These are phyloP conservation scores for Isoetes taiwanensis DNA, from an alignment of 75 land plant genomes.

Conservation along the genomic window DNA sequence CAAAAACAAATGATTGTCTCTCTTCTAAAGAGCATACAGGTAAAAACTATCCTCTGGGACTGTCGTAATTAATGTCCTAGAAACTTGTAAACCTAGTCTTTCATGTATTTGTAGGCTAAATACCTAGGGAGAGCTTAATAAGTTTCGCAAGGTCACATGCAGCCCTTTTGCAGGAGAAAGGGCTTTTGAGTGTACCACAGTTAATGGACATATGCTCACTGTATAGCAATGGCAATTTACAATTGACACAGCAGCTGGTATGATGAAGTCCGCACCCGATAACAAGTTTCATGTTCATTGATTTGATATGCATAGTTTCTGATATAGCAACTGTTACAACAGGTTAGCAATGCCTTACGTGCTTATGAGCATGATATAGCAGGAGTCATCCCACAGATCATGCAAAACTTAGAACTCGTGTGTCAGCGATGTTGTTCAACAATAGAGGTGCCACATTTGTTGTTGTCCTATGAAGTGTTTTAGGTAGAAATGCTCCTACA, in stretches of 20 bases:
- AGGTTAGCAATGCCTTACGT: slow-evolving; percentile 62
- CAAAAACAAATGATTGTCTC: slow-evolving; percentile 40
- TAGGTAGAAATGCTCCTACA: no score
- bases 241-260: slow-evolving; percentile 61
- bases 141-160: slow-evolving; percentile 15
- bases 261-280: not conserved
- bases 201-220: slow-evolving; percentile 84
- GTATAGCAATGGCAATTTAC: slow-evolving; percentile 78
- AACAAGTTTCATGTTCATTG: not conserved
- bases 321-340: not conserved
- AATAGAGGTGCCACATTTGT: slow-evolving; percentile 65
- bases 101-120: no score
- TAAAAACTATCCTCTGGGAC: slow-evolving; percentile 10
- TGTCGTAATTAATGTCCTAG: not conserved
- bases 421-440: slow-evolving; percentile 65
- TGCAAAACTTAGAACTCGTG: slow-evolving; percentile 53
- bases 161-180: slow-evolving; percentile 72
- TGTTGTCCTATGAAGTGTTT: no score
- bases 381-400: slow-evolving; percentile 32
- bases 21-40: slow-evolving; percentile 63
- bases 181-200: slow-evolving; percentile 71
- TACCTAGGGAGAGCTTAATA: no score
- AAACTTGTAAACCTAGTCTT: no score
- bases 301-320: not conserved
- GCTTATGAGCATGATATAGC: slow-evolving; percentile 31